phyloP scores from a whole-genome alignment of 176 grass and related monocot genomes.

The Elymus sibiricus region DNA sequence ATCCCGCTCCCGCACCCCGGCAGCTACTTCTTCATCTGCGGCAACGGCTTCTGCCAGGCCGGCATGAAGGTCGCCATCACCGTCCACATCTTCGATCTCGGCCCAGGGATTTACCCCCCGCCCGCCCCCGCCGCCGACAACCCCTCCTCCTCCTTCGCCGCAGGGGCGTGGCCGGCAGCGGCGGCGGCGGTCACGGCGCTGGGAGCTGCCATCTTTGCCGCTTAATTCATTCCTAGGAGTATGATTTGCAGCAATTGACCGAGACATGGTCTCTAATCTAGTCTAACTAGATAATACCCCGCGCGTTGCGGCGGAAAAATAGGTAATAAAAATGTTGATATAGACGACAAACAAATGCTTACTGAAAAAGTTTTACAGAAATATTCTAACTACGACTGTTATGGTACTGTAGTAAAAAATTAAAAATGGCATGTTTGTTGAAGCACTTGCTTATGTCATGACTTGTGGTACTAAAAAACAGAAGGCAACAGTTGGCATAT shows the following conservation, averaged over 20 bases:
- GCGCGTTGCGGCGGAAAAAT: too few relatives aligned
- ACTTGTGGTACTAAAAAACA: too few relatives aligned
- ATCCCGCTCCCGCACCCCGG: constrained; percentile 51
- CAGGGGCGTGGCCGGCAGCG: too few relatives aligned
- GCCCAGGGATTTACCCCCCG: neutral
- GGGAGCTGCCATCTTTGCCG: neutral
- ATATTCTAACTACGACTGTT: too few relatives aligned
- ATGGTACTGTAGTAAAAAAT: too few relatives aligned
- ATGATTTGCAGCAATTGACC: neutral
- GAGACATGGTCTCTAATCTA: neutral
- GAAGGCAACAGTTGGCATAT: too few relatives aligned
- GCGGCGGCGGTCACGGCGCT: neutral
- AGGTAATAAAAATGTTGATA: too few relatives aligned
- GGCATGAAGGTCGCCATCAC: constrained; percentile 77
- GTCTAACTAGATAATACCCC: too few relatives aligned
- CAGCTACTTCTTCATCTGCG: constrained; percentile 81
- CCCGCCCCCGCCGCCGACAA: neutral
- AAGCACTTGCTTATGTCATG: too few relatives aligned
- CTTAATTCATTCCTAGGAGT: neutral
- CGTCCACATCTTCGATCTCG: constrained; percentile 39
- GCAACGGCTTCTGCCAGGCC: constrained; percentile 68
- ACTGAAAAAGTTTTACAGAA: too few relatives aligned
- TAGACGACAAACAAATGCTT: too few relatives aligned
- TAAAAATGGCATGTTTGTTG: too few relatives aligned
- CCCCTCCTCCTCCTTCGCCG: neutral